phyloP scores from a whole-genome alignment of 2,329 filamentous ascomycete genomes.

The Cladophialophora chaetospira region DNA sequence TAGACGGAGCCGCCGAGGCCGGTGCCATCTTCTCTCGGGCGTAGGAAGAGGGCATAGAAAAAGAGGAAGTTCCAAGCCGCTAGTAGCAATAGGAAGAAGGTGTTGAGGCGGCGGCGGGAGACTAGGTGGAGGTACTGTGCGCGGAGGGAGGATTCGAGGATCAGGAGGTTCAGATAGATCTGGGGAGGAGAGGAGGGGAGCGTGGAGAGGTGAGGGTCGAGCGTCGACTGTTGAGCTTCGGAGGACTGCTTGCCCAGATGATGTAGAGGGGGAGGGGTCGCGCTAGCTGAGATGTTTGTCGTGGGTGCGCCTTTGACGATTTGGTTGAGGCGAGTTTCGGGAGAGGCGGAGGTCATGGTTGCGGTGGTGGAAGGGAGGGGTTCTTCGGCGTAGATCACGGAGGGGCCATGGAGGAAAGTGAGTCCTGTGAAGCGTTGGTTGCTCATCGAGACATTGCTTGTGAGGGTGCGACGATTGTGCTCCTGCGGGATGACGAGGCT shows the following conservation, averaged over 20 bases:
- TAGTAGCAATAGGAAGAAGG: conserved; percentile 83
- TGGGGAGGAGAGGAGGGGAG: conserved; percentile 90
- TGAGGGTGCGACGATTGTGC: background rate
- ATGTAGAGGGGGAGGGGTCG: conserved; percentile 44
- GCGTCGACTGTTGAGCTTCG: conserved; percentile 11
- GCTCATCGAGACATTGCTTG: background rate
- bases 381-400: conserved; percentile 4
- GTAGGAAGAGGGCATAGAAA: conserved; percentile 85
- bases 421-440: background rate
- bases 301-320: conserved; percentile 87
- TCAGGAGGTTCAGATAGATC: conserved; percentile 96
- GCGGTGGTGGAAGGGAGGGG: background rate
- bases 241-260: conserved; percentile 30
- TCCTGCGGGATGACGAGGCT: background rate
- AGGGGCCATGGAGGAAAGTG: conserved; percentile 15
- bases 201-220: conserved; percentile 69
- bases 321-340: conserved; percentile 70
- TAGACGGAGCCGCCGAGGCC: conserved; percentile 86
- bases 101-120: conserved; percentile 84
- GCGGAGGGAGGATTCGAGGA: conserved; percentile 91
- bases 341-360: conserved; percentile 47
- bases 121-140: conserved; percentile 90
- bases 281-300: conserved; percentile 55
- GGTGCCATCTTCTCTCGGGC: conserved; percentile 91
- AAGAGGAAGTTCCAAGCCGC: conserved; percentile 81